Base-by-base conservation (phyloP, 1,139 yeast species). In the Saccharomyces hybrid region DNA sequence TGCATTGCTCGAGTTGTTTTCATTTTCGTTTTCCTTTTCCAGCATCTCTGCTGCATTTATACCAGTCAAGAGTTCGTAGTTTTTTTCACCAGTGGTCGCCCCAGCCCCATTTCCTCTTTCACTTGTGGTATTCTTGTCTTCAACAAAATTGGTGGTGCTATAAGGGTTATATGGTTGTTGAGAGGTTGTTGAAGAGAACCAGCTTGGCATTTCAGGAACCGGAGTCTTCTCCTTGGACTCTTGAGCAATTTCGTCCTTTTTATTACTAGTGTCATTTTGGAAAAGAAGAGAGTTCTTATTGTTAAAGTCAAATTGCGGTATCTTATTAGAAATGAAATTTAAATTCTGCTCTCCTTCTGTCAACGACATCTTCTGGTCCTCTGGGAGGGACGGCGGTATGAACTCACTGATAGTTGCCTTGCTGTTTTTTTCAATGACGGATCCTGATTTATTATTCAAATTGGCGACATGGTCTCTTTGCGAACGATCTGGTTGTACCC, bases 311-410 rank as follows among this genome's bases (percentile, higher is more conserved):
- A 60, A 55, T 4, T 56, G 54, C 5, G 67, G 62, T 11, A 65
- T 59, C 51, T 61, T 62, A 26, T 56, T 52, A 1, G 62, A 49
- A 41, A 66, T 59, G 27, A 53, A 53, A 41, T 61, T 56, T 14
- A 64, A 47, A 50, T 59, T 61, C 26, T 63, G 65, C 50, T 65
- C 56, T 9, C 59, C 52, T 54, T 61, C 62, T n/a, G 62, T 57
- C 13, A 53, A 49, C 34, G 47, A 46, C 13, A 26, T 11, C 16
- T 26, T n/a, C 38, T 31, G 27, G 14, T 47, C 42, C 13, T 38
- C 13, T 1, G 5, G 23, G 1, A 8, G 1, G 4, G 42, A 38
- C 1, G 42, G 42, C 8, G 42, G 42, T 38, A 3, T 38, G n/a
- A 38, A 38, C 42, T 38, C 42, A 38, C 14, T 16, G 20, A 38